Evolutionary conservation across 768 basidiomycete species (phyloP).

Genomic region (Asterophora lycoperdoides): DNA sequence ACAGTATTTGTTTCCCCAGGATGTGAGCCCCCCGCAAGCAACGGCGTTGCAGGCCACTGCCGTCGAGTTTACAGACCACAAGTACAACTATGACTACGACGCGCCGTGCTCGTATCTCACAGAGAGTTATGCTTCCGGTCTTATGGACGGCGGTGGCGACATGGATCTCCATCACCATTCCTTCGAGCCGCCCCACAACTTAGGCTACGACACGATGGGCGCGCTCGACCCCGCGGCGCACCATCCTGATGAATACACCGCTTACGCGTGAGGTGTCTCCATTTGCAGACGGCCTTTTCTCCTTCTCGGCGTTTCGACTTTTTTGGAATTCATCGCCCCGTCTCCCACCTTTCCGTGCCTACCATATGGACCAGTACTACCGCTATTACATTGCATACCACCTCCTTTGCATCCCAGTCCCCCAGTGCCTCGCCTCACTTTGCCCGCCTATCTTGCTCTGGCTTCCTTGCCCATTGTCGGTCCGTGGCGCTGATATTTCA

Average conservation of each 20-base stretch:
- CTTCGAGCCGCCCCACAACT: conserved; percentile 9
- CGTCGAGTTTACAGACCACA: conserved; percentile 12
- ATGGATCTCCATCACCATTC: conserved; percentile 12
- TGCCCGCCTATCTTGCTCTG: conserved; percentile 1
- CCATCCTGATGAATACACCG: conserved; percentile 2
- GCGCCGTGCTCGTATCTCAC: conserved; percentile 7
- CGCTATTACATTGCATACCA: neutral
- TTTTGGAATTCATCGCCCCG: conserved; percentile 5
- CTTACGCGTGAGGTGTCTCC: conserved; percentile 8
- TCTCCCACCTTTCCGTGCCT: neutral
- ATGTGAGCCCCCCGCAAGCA: conserved; percentile 10
- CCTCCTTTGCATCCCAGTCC: neutral
- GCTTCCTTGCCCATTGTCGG: neutral
- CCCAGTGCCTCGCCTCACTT: neutral
- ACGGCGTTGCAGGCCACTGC: neutral
- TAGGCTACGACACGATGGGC: conserved; percentile 8
- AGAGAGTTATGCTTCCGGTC: conserved; percentile 10
- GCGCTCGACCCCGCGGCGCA: conserved; percentile 5
- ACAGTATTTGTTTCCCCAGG: conserved; percentile 14
- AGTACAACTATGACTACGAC: conserved; percentile 14
- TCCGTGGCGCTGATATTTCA: no score
- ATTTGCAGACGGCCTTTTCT: neutral
- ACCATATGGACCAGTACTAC: neutral
- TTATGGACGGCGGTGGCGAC: conserved; percentile 14
- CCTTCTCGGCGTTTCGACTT: neutral